Evolutionary conservation across 306 rosid species (phyloP).

Genomic region (Malus sieversii): DNA sequence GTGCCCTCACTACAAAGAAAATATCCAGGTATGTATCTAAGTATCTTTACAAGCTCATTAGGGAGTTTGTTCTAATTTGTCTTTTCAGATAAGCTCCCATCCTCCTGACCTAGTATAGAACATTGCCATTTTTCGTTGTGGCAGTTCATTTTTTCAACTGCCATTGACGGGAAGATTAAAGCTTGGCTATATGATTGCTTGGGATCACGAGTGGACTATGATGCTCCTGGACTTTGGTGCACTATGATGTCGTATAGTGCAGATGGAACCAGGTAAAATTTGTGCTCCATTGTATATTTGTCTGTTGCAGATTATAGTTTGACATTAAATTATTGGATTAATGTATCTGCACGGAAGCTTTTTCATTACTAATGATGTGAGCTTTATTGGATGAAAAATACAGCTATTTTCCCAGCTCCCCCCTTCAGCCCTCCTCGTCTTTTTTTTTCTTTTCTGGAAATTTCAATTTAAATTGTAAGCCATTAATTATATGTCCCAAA

Average conservation of each 20-base stretch:
- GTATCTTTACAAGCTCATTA: not conserved
- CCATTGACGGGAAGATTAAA: conserved; percentile 37
- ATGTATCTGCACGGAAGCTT: not conserved
- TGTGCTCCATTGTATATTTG: not conserved
- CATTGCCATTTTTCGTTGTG: not conserved
- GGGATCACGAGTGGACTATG: conserved; percentile 40
- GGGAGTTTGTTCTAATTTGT: not conserved
- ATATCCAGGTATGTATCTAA: conserved; percentile 25
- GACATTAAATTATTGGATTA: not conserved
- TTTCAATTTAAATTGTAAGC: not conserved
- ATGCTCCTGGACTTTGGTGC: conserved; percentile 44
- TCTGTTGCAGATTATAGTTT: not conserved
- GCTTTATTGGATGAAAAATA: not conserved
- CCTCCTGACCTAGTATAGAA: not conserved
- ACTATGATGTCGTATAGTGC: conserved; percentile 47
- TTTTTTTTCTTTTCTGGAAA: not conserved
- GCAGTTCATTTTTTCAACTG: conserved; percentile 41
- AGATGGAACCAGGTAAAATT: conserved; percentile 36
- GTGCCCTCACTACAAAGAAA: conserved; percentile 39
- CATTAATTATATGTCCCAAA: not conserved
- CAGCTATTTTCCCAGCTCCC: not conserved
- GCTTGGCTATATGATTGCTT: conserved; percentile 41
- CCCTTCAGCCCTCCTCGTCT: too few relatives aligned
- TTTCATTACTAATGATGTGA: not conserved
- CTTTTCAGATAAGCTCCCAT: not conserved